A percentile compares a stretch with the other conserved stretches of the same genome.
phyloP scores from a whole-genome alignment of 108 stramenopile species.

The Parietichytrium sp. region DNA sequence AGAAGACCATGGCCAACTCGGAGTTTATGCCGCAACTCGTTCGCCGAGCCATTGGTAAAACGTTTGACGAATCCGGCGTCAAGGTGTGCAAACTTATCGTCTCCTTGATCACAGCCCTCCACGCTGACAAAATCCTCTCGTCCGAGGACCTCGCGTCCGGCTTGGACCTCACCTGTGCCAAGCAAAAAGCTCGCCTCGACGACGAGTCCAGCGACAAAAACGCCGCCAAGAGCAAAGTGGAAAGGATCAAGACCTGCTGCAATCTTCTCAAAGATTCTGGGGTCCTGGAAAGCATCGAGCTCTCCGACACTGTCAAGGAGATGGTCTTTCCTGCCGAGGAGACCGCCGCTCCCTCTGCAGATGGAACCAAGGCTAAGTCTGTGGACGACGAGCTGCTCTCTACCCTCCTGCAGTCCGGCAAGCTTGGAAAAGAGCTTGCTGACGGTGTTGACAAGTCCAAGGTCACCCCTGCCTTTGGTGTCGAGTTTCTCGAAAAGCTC shows the following conservation, averaged over 20 bases:
- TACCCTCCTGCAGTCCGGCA: neutral
- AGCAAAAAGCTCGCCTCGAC: neutral
- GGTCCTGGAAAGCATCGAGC: neutral
- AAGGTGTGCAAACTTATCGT: slow-evolving; percentile 35
- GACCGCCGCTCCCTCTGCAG: too few species aligned
- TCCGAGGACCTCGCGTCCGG: neutral
- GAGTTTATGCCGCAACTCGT: slow-evolving; percentile 26
- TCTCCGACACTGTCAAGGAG: slow-evolving; percentile 9
- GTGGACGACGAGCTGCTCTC: neutral
- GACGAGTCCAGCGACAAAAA: neutral
- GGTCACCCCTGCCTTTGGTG: slow-evolving; percentile 9
- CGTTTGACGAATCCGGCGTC: neutral
- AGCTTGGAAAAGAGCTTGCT: neutral
- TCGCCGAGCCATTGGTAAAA: neutral
- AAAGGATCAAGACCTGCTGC: neutral
- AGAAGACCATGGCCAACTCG: neutral
- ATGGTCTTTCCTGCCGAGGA: neutral
- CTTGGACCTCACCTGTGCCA: neutral
- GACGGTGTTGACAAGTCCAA: neutral
- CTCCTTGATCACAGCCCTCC: neutral
- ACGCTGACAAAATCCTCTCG: neutral
- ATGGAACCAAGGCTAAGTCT: neutral
- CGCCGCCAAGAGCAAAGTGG: neutral
- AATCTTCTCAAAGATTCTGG: neutral
- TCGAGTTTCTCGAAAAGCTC: neutral